Percentiles rank a stretch among this genome's conserved stretches.
Conservation (phyloP, 2,329 filamentous ascomycete genomes). For the Ceratocystis smalleyi region DNA sequence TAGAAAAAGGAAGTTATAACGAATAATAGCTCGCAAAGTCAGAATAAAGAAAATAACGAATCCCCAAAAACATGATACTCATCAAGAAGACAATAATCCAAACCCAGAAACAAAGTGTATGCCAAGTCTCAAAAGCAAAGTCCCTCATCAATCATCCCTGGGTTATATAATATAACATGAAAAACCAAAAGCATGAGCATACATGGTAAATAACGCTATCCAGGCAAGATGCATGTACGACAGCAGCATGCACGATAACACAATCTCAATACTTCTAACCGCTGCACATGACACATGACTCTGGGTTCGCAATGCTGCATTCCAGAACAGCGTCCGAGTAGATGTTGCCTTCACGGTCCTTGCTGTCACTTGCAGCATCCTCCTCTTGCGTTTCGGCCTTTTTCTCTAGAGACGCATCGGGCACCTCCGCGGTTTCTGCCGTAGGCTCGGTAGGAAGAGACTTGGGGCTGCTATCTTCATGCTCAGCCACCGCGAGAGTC, state of each 20-base stretch:
- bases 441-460: slow-evolving; percentile 57
- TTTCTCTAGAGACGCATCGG: slow-evolving; percentile 36
- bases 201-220: background rate
- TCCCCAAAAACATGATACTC: background rate
- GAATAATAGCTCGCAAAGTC: background rate
- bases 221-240: background rate
- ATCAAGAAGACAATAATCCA: background rate
- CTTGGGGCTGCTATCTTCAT: slow-evolving; percentile 62
- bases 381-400: slow-evolving; percentile 49
- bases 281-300: slow-evolving; percentile 93
- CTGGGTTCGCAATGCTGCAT: slow-evolving; percentile 96
- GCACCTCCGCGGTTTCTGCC: slow-evolving; percentile 49
- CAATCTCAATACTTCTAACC: slow-evolving; percentile 40
- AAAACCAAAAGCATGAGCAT: background rate
- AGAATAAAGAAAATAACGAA: background rate
- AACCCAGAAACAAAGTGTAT: background rate
- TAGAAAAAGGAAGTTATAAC: no score
- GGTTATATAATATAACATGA: background rate
- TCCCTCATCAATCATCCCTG: no score
- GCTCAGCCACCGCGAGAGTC: slow-evolving; percentile 38
- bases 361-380: slow-evolving; percentile 54
- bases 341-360: slow-evolving; percentile 74
- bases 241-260: background rate
- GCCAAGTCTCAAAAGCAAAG: background rate
- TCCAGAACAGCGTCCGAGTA: slow-evolving; percentile 83